Evolutionary conservation across 2,329 filamentous ascomycete genomes (phyloP), one percentile per base, ranked within the genome.

Genomic region (Grosmannia serpens): DNA sequence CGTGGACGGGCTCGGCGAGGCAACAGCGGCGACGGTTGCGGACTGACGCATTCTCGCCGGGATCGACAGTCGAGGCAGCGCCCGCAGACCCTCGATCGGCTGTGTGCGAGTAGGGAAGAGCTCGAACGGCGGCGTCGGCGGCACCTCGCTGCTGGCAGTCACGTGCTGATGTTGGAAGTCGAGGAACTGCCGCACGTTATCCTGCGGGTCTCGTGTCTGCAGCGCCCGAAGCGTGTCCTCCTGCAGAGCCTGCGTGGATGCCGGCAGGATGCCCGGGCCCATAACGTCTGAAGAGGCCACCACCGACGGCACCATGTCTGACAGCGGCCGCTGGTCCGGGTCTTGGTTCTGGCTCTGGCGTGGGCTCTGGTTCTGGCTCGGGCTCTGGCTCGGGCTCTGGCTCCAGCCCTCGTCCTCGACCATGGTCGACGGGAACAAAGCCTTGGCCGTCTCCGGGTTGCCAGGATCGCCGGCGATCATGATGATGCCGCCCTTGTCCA

Each of bases 231-330:
- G 83, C 49, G 79, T 80, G 54, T 86, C 83, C 69, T 91, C 86
- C 65, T 91, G 86, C 44, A 96, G 80, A 60, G 82, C 79, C 60
- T 91, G 78, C 27, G 85, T 77, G 26, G 86, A 79, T 10, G 58
- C 27, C 17, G 58, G 38, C 15, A 85, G 69, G 53, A 69, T 72
- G 41, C 81, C 81, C 7, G 88, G 86, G 2, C 91, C 91, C 62
- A 97, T 80, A 13, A 95, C 80, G 71, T 96, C 92, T 1, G 91
- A 96, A 1, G 92, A 96, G 29, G 91, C 92, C 56, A 95, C 86
- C 11, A 96, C 79, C 1, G 91, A 96, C 11, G 88, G 88, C 4
- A 87, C 82, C 24, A 82, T 82, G 65, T 94, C 87, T 7, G 89
- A 92, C 29, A 84, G 76, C 13, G 89, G 88, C 50, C 87, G 83